Percentiles rank a stretch among this genome's conserved stretches.
phyloP scores from a whole-genome alignment of 1,139 yeast species.

The Taiozyma sp. region DNA sequence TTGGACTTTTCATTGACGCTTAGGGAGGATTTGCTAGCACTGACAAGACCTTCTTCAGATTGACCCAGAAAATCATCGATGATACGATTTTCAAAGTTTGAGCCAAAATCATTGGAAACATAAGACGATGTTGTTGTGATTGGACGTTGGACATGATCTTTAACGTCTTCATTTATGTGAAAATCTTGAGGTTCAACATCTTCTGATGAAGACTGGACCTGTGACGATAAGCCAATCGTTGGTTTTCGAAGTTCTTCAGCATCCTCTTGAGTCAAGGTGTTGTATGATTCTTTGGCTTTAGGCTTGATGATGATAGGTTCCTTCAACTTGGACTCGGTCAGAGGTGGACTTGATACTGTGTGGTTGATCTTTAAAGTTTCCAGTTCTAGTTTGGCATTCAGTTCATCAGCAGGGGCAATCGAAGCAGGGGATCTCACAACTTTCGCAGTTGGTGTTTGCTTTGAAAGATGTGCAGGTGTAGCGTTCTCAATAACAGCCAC shows the following conservation, averaged over 20 bases:
- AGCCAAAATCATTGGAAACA: slow-evolving; percentile 10
- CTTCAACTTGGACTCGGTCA: background rate
- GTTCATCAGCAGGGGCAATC: background rate
- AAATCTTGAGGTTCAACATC: slow-evolving; percentile 7
- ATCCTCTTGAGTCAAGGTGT: background rate
- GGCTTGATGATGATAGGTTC: background rate
- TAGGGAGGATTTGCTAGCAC: background rate
- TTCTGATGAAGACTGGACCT: background rate
- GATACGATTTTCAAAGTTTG: slow-evolving; percentile 21
- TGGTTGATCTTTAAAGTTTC: background rate
- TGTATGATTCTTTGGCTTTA: background rate
- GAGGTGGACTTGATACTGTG: background rate
- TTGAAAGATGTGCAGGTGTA: slow-evolving; percentile 14
- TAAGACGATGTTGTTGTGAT: slow-evolving; percentile 7
- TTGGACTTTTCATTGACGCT: slow-evolving; percentile 3
- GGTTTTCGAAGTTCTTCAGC: background rate
- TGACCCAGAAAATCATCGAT: slow-evolving; percentile 19
- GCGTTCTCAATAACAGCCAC: slow-evolving; percentile 15
- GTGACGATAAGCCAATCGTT: background rate
- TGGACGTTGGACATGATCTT: background rate
- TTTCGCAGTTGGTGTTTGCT: slow-evolving; percentile 15
- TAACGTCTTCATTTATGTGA: background rate
- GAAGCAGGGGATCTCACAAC: slow-evolving; percentile 9
- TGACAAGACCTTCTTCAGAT: slow-evolving; percentile 13
- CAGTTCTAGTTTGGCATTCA: background rate